Evolutionary conservation across 805 yeast species (phyloP).

Genomic region (Tetrapisispora pingtungensis): DNA sequence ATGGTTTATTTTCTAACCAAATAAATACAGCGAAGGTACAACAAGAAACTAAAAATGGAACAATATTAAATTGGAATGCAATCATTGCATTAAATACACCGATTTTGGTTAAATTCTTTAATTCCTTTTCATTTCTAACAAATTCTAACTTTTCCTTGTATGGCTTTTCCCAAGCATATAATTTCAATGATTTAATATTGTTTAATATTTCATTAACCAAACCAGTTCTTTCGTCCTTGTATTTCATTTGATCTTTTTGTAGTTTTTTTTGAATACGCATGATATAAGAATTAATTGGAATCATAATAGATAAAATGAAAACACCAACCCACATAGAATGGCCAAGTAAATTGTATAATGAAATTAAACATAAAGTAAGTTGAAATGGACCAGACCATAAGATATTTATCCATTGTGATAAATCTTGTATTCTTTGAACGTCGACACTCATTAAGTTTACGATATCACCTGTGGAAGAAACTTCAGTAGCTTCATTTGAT

Average conservation of each 20-base stretch:
- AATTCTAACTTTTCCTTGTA: conserved; percentile 60
- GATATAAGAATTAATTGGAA: conserved; percentile 67
- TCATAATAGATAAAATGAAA: conserved; percentile 59
- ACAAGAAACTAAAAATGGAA: conserved; percentile 85
- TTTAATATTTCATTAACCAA: conserved; percentile 79
- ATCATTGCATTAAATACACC: conserved; percentile 63
- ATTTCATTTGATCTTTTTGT: conserved; percentile 79
- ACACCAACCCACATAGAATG: conserved; percentile 97
- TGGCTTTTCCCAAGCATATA: conserved; percentile 94
- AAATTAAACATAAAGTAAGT: conserved; percentile 60
- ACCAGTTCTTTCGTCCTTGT: conserved; percentile 87
- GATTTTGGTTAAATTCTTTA: conserved; percentile 62
- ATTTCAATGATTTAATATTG: conserved; percentile 83
- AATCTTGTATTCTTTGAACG: conserved; percentile 77
- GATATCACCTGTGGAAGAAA: conserved; percentile 81
- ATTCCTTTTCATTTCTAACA: conserved; percentile 83
- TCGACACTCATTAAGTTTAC: conserved; percentile 94
- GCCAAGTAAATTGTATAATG: conserved; percentile 66
- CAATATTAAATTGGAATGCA: conserved; percentile 68
- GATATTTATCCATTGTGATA: conserved; percentile 66
- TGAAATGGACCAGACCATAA: conserved; percentile 94
- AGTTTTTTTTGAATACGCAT: conserved; percentile 58
- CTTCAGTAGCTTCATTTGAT: conserved; percentile 61
- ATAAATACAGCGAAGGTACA: conserved; percentile 80
- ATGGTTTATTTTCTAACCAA: conserved; percentile 46